Percentiles rank a stretch among this genome's conserved stretches.
phyloP scores from a whole-genome alignment of 768 basidiomycete genomes.

The Neoboletus magnificus region DNA sequence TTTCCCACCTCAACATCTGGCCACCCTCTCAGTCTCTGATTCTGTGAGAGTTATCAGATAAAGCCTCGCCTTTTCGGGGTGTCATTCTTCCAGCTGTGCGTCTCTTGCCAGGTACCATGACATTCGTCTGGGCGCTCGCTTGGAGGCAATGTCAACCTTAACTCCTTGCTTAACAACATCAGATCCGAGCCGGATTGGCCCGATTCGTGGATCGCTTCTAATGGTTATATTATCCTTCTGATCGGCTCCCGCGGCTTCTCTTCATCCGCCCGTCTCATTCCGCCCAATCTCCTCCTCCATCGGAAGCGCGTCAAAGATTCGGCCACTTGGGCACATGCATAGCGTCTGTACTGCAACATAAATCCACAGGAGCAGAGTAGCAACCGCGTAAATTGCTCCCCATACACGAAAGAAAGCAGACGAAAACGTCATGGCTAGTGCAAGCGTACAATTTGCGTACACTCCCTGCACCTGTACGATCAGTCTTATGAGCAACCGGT shows the following conservation, averaged over 20 bases:
- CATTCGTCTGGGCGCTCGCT: too few species aligned
- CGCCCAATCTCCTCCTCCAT: slow-evolving; percentile 31
- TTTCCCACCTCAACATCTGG: too few species aligned
- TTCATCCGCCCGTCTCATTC: slow-evolving; percentile 1
- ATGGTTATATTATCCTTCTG: background rate
- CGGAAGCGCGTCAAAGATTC: slow-evolving; percentile 44
- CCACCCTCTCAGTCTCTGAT: too few species aligned
- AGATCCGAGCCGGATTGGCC: too few species aligned
- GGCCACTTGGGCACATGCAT: slow-evolving; percentile 31
- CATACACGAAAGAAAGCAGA: slow-evolving; percentile 54
- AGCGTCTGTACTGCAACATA: slow-evolving; percentile 45
- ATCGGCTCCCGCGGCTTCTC: background rate
- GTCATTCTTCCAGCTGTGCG: background rate
- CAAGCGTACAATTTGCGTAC: slow-evolving; percentile 61
- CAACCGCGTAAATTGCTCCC: slow-evolving; percentile 52
- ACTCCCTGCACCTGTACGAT: slow-evolving; percentile 43
- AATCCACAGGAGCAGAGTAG: slow-evolving; percentile 52
- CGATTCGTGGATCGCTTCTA: background rate
- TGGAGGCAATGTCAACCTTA: too few species aligned
- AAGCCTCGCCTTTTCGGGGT: background rate
- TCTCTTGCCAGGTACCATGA: background rate
- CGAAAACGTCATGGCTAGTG: slow-evolving; percentile 47
- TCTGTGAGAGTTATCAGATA: too few species aligned
- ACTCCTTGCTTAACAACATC: too few species aligned
- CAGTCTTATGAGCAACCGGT: background rate